phyloP scores from a whole-genome alignment of 345 rosid species.

The Orychophragmus violaceus region DNA sequence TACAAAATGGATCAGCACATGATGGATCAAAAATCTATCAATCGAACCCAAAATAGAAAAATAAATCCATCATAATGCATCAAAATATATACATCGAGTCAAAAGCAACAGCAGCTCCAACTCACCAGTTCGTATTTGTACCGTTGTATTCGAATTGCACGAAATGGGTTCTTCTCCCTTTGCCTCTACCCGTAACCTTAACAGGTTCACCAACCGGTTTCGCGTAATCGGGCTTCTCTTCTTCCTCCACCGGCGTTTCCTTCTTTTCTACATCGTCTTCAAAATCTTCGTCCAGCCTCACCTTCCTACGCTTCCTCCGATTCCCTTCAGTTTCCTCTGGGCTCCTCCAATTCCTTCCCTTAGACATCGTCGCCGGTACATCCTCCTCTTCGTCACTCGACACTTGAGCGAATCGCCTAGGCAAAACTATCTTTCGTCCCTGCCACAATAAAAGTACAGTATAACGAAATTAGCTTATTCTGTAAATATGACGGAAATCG shows the following conservation, averaged over 20 bases:
- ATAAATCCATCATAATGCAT: neutral
- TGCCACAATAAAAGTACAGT: too few species aligned
- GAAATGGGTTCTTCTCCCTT: conserved; percentile 53
- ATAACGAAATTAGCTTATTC: too few species aligned
- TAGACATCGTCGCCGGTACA: conserved; percentile 24
- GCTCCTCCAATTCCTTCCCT: neutral
- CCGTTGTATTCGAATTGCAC: conserved; percentile 75
- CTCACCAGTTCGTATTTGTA: conserved; percentile 73
- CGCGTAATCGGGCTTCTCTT: conserved; percentile 63
- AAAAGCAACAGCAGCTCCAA: too few species aligned
- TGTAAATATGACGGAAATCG: too few species aligned
- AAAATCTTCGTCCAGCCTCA: neutral
- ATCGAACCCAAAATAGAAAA: too few species aligned
- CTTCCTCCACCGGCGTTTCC: conserved; percentile 4
- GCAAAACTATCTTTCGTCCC: neutral
- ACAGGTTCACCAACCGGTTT: conserved; percentile 63
- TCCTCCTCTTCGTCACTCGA: neutral
- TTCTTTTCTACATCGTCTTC: conserved; percentile 19
- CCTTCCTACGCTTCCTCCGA: conserved; percentile 21
- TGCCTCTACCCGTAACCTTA: conserved; percentile 72
- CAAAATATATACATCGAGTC: neutral
- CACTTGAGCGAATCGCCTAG: neutral
- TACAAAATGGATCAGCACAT: too few species aligned
- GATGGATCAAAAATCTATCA: too few species aligned
- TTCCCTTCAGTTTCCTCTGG: neutral